Conservation (phyloP, 2,329 filamentous ascomycete species). For the Alternaria ventricosa region DNA sequence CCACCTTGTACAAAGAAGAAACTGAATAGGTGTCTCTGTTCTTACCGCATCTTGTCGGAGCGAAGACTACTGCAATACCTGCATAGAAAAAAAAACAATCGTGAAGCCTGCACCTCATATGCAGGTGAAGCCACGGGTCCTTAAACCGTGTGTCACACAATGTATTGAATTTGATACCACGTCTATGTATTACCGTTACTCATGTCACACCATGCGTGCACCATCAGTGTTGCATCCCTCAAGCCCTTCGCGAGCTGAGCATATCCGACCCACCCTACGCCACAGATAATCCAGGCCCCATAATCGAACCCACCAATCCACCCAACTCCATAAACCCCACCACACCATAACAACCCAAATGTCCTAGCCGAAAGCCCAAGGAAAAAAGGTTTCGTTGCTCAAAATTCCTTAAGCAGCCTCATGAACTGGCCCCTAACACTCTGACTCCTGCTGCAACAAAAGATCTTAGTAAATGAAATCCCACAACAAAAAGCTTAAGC, state of each 20-base stretch:
- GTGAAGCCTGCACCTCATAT: background rate
- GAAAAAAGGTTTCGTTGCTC: background rate
- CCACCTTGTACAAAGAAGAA: background rate
- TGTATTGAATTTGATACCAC: background rate
- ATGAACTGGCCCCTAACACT: slow-evolving; percentile 25
- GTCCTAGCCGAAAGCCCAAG: no score
- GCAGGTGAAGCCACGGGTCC: background rate
- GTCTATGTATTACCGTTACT: background rate
- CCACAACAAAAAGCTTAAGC: slow-evolving; percentile 1
- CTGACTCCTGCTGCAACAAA: background rate
- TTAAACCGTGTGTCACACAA: background rate
- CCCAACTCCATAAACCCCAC: background rate
- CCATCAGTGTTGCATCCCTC: background rate
- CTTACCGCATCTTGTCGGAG: background rate
- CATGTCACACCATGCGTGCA: background rate
- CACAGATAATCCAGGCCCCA: slow-evolving; percentile 6
- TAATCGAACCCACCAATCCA: background rate
- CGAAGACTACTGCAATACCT: background rate
- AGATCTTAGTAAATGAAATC: slow-evolving; percentile 24
- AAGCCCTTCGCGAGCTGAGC: background rate
- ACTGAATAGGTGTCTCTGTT: background rate
- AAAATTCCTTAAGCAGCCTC: slow-evolving; percentile 30
- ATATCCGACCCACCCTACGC: slow-evolving; percentile 2
- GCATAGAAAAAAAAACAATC: background rate
- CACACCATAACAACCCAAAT: background rate